A percentile compares a stretch with the other conserved stretches of the same genome.
These are phyloP conservation scores for Pyrus hybrid DNA, from an alignment of 331 rosid species.

Conservation along the genomic window DNA sequence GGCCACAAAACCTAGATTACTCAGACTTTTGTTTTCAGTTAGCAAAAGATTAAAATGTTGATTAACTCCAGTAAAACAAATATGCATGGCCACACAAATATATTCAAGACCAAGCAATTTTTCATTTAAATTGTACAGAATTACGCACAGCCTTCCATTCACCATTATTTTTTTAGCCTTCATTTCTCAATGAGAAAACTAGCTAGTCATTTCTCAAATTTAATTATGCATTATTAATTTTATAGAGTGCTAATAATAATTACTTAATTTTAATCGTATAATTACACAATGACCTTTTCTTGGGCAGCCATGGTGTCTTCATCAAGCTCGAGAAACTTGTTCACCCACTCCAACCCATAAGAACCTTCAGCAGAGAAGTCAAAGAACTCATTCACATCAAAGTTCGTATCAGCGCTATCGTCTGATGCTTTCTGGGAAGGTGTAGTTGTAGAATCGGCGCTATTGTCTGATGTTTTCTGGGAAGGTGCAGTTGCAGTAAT, in stretches of 20 bases:
- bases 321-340: slow-evolving; percentile 43
- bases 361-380: slow-evolving; percentile 36
- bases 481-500: background rate
- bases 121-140: background rate
- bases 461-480: too few species aligned
- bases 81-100: background rate
- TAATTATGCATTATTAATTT: too few species aligned
- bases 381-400: slow-evolving; percentile 51
- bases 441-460: background rate
- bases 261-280: too few species aligned
- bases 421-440: background rate
- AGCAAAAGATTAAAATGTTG: background rate
- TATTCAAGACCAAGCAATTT: background rate
- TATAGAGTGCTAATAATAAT: too few species aligned
- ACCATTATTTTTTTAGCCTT: background rate
- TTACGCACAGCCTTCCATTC: background rate
- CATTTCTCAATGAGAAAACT: background rate
- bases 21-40: background rate
- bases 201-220: background rate
- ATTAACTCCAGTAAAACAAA: background rate
- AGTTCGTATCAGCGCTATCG: background rate
- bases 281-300: slow-evolving; percentile 2
- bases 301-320: slow-evolving; percentile 8
- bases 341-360: slow-evolving; percentile 42
- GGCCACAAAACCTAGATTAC: background rate